A percentile compares a stretch with the other conserved stretches of the same genome.
Evolutionary conservation across 345 rosid genomes (phyloP).

Genomic region (Salix suchowensis): DNA sequence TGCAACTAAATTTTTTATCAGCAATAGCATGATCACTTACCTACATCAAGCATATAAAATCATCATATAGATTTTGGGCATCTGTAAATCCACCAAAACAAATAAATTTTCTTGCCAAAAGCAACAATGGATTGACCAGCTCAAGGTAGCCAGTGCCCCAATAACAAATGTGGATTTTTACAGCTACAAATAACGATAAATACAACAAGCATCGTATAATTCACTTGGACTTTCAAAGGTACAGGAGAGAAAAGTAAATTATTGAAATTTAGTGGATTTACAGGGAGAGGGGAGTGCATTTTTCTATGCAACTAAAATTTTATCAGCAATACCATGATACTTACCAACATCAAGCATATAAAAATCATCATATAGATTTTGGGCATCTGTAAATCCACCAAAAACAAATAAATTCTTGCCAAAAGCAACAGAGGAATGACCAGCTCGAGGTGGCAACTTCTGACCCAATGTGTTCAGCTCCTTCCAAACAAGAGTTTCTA

Average conservation of each 20-base stretch:
- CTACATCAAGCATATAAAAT: conserved; percentile 74
- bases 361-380: conserved; percentile 81
- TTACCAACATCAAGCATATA: conserved; percentile 85
- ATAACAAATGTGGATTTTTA: background rate
- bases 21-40: conserved; percentile 39
- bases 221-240: background rate
- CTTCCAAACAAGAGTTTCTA: conserved; percentile 87
- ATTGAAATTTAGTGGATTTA: background rate
- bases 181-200: background rate
- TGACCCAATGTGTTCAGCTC: conserved; percentile 75
- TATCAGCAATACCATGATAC: conserved; percentile 21
- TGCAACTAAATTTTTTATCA: background rate
- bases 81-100: conserved; percentile 96
- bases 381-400: conserved; percentile 96
- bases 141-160: conserved; percentile 80
- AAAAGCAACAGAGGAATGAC: conserved; percentile 79
- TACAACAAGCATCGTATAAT: background rate
- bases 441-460: conserved; percentile 90
- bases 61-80: conserved; percentile 86
- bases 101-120: conserved; percentile 76
- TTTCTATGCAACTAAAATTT: background rate
- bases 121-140: conserved; percentile 92
- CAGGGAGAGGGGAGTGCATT: background rate
- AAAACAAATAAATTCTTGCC: conserved; percentile 85
- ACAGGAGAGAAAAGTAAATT: background rate